phyloP scores from a whole-genome alignment of 352 stramenopile species.

The Phytophthora foliorum region DNA sequence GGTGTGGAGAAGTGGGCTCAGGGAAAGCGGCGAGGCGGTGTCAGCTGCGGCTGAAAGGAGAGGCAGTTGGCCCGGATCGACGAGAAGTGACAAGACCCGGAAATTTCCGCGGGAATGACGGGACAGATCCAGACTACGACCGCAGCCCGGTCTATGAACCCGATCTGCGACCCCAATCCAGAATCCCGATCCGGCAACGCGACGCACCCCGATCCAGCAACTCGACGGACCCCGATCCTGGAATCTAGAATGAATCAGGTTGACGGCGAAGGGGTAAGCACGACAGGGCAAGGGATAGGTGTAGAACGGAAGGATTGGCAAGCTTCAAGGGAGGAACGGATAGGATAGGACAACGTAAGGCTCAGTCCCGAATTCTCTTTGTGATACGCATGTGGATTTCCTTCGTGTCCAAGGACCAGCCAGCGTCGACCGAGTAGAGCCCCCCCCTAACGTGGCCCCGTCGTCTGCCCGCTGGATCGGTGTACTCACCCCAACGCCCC shows the following conservation, averaged over 20 bases:
- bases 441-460: too few species aligned
- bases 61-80: too few species aligned
- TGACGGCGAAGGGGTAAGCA: not conserved
- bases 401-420: too few species aligned
- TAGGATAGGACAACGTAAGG: not conserved
- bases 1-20: not conserved
- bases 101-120: too few species aligned
- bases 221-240: not conserved
- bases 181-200: not conserved
- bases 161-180: not conserved
- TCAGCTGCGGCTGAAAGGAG: too few species aligned
- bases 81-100: too few species aligned
- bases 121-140: not conserved
- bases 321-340: not conserved
- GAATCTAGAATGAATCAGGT: not conserved
- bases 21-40: too few species aligned
- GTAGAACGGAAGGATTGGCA: too few species aligned
- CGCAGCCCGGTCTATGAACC: not conserved
- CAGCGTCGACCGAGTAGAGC: too few species aligned
- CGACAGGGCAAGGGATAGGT: too few species aligned
- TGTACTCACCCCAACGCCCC: too few species aligned
- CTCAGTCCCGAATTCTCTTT: not conserved
- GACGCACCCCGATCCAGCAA: not conserved
- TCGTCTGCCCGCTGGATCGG: too few species aligned
- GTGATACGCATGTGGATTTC: not conserved